Evolutionary conservation across 495 filamentous ascomycete species (phyloP), one percentile per base, ranked within the genome.

Genomic region (Penicillium riverlandense): DNA sequence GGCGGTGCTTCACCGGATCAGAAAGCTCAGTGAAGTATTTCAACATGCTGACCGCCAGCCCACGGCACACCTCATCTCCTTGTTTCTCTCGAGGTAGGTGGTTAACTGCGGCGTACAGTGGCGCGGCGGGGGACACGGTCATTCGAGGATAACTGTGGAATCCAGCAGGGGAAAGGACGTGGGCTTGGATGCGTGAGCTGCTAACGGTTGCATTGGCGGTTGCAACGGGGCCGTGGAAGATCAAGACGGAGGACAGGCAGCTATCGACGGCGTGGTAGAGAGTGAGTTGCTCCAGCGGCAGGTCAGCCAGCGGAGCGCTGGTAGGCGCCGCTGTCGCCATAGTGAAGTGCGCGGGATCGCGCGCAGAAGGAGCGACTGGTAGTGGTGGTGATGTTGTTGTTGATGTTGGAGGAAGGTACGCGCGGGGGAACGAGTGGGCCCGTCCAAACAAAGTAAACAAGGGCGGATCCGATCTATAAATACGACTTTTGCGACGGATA

Each of bases 1-100:
- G 52, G 34, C 63, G 71, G 47, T 76, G 75, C 69, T 87, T 94
- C 48, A 90, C 77, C 27, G 71, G 66, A 34, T 87, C 82, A 11
- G 90, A 84, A 38, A 97, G 67, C 60, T 95, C 90, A 29, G 77
- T 75, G 52, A 96, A 97, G 67, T 96, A 99, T 59, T 91, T 97
- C 59, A 87, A 75, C 58, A 97, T 72, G 39, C 86, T 85, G 61
- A 97, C 90, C 31, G 92, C 92, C 35, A 99, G 72, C 1, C 85
- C 92, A 12, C 92, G 82, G 62, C 80, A 88, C 30, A 95, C 69
- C 58, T 95, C 90, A 60, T 96, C 88, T 34, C 90, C 91, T 71
- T 97, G 92, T 62, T 86, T 86, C 55, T 95, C 90, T 44, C 86
- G 82, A 15, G 94, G 87, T n/a, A 99, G 76, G 58, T 94, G 80